Conservation (phyloP, 441 rosid genomes). For the Brassica hybrid region DNA sequence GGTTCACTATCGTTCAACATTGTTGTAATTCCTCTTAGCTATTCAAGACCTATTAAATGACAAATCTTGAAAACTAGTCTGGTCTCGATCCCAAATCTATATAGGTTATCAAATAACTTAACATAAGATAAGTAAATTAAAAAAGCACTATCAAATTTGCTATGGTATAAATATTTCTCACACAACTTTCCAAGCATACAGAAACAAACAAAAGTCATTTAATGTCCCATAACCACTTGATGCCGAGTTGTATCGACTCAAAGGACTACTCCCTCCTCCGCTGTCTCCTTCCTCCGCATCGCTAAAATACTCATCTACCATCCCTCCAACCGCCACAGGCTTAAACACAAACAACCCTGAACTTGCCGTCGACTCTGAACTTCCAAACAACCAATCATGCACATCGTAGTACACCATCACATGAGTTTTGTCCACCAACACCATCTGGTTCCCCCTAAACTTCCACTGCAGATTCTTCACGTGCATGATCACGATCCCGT, state of each 20-base stretch:
- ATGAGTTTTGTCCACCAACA: conserved; percentile 58
- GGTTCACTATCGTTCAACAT: neutral
- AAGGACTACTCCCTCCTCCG: conserved; percentile 41
- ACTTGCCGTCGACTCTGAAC: conserved; percentile 18
- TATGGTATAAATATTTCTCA: conserved; percentile 34
- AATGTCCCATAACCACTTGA: conserved; percentile 44
- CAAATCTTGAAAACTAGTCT: neutral
- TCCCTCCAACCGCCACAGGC: conserved; percentile 48
- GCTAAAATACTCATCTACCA: conserved; percentile 34
- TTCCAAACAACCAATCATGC: conserved; percentile 81
- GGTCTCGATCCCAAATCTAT: neutral
- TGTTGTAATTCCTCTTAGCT: neutral
- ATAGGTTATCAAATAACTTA: neutral
- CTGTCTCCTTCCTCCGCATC: conserved; percentile 40
- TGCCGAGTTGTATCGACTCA: conserved; percentile 42
- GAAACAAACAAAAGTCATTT: conserved; percentile 75
- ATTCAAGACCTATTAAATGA: neutral
- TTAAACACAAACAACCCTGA: conserved; percentile 75
- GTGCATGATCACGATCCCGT: conserved; percentile 67
- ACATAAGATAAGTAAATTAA: neutral
- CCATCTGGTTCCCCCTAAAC: conserved; percentile 78
- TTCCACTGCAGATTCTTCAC: conserved; percentile 90
- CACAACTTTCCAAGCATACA: conserved; percentile 90
- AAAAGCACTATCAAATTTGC: conserved; percentile 14
- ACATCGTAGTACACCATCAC: conserved; percentile 87